A percentile compares a stretch with the other conserved stretches of the same genome.
Conservation (phyloP, 805 yeast species). For the Kazachstania viticola region DNA sequence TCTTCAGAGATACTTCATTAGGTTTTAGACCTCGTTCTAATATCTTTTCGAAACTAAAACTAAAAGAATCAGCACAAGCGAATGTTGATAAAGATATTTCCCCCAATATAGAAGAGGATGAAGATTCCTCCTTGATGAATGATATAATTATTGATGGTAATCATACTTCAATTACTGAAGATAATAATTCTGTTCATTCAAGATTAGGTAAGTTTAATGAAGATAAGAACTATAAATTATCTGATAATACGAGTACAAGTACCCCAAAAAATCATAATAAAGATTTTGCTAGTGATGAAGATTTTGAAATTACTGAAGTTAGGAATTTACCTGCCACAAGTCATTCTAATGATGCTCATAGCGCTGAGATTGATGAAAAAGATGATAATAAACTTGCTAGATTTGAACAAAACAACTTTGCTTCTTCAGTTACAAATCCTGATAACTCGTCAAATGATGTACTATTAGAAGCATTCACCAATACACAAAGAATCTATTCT, state of each 20-base stretch:
- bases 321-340: slow-evolving; percentile 13
- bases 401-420: no score
- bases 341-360: neutral
- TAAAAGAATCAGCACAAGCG: slow-evolving; percentile 10
- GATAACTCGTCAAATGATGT: slow-evolving; percentile 27
- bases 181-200: neutral
- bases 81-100: neutral
- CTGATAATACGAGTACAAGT: slow-evolving; percentile 4
- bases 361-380: neutral
- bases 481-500: slow-evolving; percentile 29
- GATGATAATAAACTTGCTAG: neutral
- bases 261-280: slow-evolving; percentile 7
- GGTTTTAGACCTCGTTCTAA: slow-evolving; percentile 26
- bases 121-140: slow-evolving; percentile 14
- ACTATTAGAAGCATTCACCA: slow-evolving; percentile 29
- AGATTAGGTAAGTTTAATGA: neutral
- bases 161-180: neutral
- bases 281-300: slow-evolving; percentile 19
- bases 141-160: slow-evolving; percentile 3
- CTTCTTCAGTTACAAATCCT: neutral
- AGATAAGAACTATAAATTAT: neutral
- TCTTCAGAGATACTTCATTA: slow-evolving; percentile 22
- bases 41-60: slow-evolving; percentile 21
- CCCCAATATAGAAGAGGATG: slow-evolving; percentile 6
- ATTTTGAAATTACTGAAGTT: slow-evolving; percentile 33